Evolutionary conservation across 208 protist species (phyloP), one percentile per base, ranked within the genome.

Genomic region (Wallacemonas collosoma): DNA sequence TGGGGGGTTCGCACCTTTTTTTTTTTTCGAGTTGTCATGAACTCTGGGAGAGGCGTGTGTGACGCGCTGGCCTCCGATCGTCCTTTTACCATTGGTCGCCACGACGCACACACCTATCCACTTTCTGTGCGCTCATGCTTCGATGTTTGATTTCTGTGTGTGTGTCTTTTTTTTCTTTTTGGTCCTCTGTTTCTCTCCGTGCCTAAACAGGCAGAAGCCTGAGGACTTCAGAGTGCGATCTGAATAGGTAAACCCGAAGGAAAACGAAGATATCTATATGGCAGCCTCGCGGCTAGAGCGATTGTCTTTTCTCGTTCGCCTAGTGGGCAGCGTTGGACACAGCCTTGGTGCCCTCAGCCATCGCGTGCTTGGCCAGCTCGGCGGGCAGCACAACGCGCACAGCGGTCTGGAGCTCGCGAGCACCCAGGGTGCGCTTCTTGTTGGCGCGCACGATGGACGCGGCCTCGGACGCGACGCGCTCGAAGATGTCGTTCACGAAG

Each of bases 321-420:
- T 74, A 87, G 60, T 79, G 82, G 44, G 72, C 78, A 48, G 79
- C 72, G 76, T 97, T 98, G 80, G 93, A 97, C 55, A 99, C 97
- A 50, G 98, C 98, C 88, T 99, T 99, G 68, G 97, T 99, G 78
- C 98, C 98, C 91, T 99, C 98, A 54, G 97, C 97, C 76, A 99
- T 98, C 56, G 97, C 97, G 82, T 99, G 98, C 86, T 98, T 98
- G 71, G 97, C 93, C 1, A 99, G 88, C 86, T 99, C 97, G 73
- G 96, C 95, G 57, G 97, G 95, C 35, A 99, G 91, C 71, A 99
- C 82, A 35, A 99, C 85, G 69, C 97, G 91, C 43, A 98, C 97
- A 36, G 97, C 95, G 54, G 97, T 98, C 83, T 97, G 93, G 63
- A 98, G 93, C 85, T 98, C 97, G 65, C 97, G 82, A 7, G 94